These are phyloP conservation scores for Coccomyxa sp. DNA, from an alignment of 139 green algal genomes.

Conservation along the genomic window DNA sequence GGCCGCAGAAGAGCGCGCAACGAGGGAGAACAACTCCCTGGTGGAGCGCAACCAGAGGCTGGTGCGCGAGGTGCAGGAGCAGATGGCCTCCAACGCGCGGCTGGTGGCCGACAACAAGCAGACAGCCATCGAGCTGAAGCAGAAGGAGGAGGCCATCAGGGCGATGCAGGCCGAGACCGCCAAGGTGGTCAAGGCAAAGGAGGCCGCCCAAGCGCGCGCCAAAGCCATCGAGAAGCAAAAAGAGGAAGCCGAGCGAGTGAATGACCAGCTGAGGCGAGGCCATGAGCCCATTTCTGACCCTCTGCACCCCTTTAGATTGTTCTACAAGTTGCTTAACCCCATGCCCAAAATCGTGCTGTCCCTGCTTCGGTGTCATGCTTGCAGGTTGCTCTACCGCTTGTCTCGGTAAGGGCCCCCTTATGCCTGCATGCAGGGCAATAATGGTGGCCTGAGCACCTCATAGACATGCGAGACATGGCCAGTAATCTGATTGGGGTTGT, in stretches of 20 bases:
- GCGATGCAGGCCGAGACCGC: slow-evolving; percentile 2
- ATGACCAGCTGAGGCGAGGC: slow-evolving; percentile 44
- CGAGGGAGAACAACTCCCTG: not conserved
- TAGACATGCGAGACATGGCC: not conserved
- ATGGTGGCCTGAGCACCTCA: not conserved
- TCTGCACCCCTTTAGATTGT: not conserved
- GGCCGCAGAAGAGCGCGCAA: not conserved
- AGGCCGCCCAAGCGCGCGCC: slow-evolving; percentile 57
- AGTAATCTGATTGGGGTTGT: not conserved
- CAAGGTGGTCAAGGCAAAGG: slow-evolving; percentile 30
- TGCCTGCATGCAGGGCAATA: not conserved
- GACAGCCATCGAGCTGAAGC: slow-evolving; percentile 78
- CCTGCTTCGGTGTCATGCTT: not conserved
- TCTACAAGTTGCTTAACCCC: not conserved
- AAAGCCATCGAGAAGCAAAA: slow-evolving; percentile 55
- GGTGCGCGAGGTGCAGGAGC: slow-evolving; percentile 36
- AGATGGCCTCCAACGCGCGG: slow-evolving; percentile 68
- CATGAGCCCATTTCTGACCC: no score
- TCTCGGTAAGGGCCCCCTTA: not conserved
- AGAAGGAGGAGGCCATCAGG: slow-evolving; percentile 77
- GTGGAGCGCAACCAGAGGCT: not conserved
- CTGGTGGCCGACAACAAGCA: slow-evolving; percentile 80
- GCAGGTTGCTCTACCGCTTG: no score
- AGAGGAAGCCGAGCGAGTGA: slow-evolving; percentile 49
- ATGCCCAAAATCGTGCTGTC: not conserved